Evolutionary conservation across 106 monocot genomes (phyloP).

Genomic region (Platanthera guangdongensis): DNA sequence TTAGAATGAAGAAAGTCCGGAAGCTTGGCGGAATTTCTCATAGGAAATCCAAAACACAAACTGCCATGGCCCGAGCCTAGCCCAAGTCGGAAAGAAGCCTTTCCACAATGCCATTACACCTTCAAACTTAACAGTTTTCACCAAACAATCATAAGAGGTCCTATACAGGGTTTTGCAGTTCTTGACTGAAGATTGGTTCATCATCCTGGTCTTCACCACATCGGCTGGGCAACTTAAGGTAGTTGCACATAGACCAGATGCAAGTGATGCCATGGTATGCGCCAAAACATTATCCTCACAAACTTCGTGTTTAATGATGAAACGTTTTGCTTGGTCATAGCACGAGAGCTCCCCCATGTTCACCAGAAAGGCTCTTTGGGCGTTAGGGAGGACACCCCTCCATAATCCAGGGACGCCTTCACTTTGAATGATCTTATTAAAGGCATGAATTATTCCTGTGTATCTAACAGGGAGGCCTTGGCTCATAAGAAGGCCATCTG

Average conservation of each 20-base stretch:
- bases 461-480: slow-evolving; percentile 49
- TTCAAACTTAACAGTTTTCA: slow-evolving; percentile 63
- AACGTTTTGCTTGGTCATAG: slow-evolving; percentile 81
- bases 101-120: slow-evolving; percentile 73
- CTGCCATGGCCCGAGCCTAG: slow-evolving; percentile 90
- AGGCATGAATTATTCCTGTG: slow-evolving; percentile 45
- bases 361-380: slow-evolving; percentile 83
- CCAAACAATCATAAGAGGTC: slow-evolving; percentile 69
- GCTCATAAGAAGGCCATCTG: slow-evolving; percentile 35
- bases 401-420: slow-evolving; percentile 74
- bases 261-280: slow-evolving; percentile 69
- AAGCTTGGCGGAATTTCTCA: slow-evolving; percentile 43
- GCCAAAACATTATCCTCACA: slow-evolving; percentile 57
- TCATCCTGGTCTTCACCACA: slow-evolving; percentile 83
- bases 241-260: slow-evolving; percentile 76
- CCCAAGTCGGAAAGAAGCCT: slow-evolving; percentile 93
- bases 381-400: slow-evolving; percentile 71
- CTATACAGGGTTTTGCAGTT: slow-evolving; percentile 19
- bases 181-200: slow-evolving; percentile 45
- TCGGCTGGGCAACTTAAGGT: slow-evolving; percentile 88
- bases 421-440: slow-evolving; percentile 44
- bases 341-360: slow-evolving; percentile 95
- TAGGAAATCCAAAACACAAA: slow-evolving; percentile 94
- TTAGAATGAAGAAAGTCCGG: slow-evolving; percentile 74
- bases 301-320: slow-evolving; percentile 41